Conservation (phyloP, 2,329 filamentous ascomycete species). For the Fusarium tanahbumbuense region DNA sequence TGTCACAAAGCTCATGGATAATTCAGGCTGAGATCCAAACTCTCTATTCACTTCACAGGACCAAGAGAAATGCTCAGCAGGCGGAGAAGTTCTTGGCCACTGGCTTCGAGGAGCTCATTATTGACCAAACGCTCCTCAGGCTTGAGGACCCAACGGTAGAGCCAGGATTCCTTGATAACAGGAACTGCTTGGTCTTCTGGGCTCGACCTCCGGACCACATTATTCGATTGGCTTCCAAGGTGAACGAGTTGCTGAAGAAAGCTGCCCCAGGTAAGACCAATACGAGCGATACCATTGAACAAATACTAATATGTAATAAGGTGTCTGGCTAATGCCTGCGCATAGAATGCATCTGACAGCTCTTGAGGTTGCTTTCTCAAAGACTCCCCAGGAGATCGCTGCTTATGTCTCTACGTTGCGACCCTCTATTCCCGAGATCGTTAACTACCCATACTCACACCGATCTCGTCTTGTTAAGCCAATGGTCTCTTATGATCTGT, state of each 20-base stretch:
- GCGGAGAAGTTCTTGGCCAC: conserved; percentile 76
- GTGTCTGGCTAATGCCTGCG: conserved; percentile 86
- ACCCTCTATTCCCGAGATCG: conserved; percentile 68
- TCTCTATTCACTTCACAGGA: conserved; percentile 79
- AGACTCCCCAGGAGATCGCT: conserved; percentile 75
- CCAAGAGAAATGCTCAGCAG: conserved; percentile 80
- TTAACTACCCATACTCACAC: conserved; percentile 73
- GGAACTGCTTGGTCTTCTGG: conserved; percentile 90
- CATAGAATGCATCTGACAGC: conserved; percentile 85
- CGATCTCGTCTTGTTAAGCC: conserved; percentile 84
- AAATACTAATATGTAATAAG: conserved; percentile 55
- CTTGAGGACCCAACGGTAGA: conserved; percentile 73
- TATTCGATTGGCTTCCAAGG: conserved; percentile 70
- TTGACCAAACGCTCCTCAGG: conserved; percentile 80
- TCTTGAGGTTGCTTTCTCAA: conserved; percentile 85
- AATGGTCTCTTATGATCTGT: conserved; percentile 83
- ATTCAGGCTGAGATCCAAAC: conserved; percentile 73
- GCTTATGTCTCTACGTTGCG: conserved; percentile 69
- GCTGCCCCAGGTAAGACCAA: conserved; percentile 74
- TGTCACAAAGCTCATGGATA: neutral
- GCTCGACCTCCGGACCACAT: conserved; percentile 82
- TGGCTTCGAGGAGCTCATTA: conserved; percentile 75
- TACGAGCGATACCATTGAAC: too few species aligned
- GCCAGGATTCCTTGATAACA: conserved; percentile 77
- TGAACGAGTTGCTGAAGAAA: conserved; percentile 74